Percentiles rank a stretch among this genome's conserved stretches.
Conservation (phyloP, 2,329 filamentous ascomycete species). For the Colletotrichum ledebouriae region DNA sequence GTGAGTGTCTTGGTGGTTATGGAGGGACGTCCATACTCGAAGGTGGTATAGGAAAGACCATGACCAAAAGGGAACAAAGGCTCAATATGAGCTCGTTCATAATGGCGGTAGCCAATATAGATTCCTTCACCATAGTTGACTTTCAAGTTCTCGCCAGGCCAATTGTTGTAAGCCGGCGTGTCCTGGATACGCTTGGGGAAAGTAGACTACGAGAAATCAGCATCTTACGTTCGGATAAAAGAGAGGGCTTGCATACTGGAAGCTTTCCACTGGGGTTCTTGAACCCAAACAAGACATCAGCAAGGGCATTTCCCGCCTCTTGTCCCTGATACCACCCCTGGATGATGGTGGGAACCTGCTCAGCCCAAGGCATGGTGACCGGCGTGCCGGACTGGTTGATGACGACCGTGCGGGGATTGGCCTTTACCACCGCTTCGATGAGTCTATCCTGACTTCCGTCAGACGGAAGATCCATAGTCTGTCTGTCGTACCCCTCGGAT, state of each 20-base stretch:
- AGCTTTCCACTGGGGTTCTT: constrained; percentile 77
- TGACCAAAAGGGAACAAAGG: constrained; percentile 81
- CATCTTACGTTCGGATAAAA: neutral
- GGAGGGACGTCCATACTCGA: constrained; percentile 71
- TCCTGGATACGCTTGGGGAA: constrained; percentile 75
- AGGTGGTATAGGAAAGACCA: constrained; percentile 79
- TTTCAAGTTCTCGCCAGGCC: constrained; percentile 77
- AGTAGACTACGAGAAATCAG: constrained; percentile 60
- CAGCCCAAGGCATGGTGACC: constrained; percentile 78
- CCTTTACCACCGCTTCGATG: constrained; percentile 71
- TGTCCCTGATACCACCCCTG: constrained; percentile 84
- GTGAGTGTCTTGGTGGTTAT: constrained; percentile 59
- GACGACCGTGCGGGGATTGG: constrained; percentile 76
- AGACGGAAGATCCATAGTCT: constrained; percentile 78
- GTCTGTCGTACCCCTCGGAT: constrained; percentile 80
- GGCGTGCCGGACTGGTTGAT: constrained; percentile 79
- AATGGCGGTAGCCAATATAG: constrained; percentile 80
- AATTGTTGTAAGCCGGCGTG: constrained; percentile 79
- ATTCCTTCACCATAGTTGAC: constrained; percentile 80
- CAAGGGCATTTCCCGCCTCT: constrained; percentile 78
- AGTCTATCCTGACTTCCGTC: constrained; percentile 72
- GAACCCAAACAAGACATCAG: constrained; percentile 74
- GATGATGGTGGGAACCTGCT: constrained; percentile 73
- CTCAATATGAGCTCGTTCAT: constrained; percentile 71
- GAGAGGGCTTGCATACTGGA: constrained; percentile 58